Conservation (phyloP, 1,139 yeast species). For the Arxiozyma telluris region DNA sequence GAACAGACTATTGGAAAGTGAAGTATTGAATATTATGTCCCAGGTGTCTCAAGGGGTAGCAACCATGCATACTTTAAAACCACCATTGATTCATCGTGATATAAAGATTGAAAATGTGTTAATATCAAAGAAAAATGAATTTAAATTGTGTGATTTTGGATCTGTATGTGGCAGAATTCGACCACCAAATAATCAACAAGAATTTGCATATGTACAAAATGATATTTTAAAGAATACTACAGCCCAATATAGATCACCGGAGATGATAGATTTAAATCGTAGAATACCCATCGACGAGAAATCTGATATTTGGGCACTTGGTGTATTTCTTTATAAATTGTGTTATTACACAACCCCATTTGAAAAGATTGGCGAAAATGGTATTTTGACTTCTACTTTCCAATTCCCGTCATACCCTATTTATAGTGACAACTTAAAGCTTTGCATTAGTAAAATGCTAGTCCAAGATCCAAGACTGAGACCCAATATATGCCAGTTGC, state of each 20-base stretch:
- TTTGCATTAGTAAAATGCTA: slow-evolving; percentile 52
- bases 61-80: slow-evolving; percentile 57
- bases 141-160: slow-evolving; percentile 72
- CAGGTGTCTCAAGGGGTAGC: slow-evolving; percentile 61
- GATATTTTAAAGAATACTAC: slow-evolving; percentile 71
- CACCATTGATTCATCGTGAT: slow-evolving; percentile 60
- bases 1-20: slow-evolving; percentile 52
- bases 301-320: slow-evolving; percentile 79
- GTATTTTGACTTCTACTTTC: slow-evolving; percentile 58
- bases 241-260: slow-evolving; percentile 76
- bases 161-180: slow-evolving; percentile 53
- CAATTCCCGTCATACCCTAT: slow-evolving; percentile 46
- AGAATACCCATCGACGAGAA: slow-evolving; percentile 65
- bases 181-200: slow-evolving; percentile 59
- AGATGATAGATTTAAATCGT: slow-evolving; percentile 65
- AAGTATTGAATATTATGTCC: slow-evolving; percentile 56
- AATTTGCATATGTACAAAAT: slow-evolving; percentile 49
- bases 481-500: slow-evolving; percentile 60
- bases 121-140: slow-evolving; percentile 46
- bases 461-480: slow-evolving; percentile 62
- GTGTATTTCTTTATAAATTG: slow-evolving; percentile 65
- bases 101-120: slow-evolving; percentile 72
- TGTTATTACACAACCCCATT: slow-evolving; percentile 79
- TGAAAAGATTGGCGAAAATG: slow-evolving; percentile 63
- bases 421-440: slow-evolving; percentile 45